A percentile compares a stretch with the other conserved stretches of the same genome.
Conservation (phyloP, 1,284 basidiomycete species). For the Cutaneotrichosporon cyanovorans region DNA sequence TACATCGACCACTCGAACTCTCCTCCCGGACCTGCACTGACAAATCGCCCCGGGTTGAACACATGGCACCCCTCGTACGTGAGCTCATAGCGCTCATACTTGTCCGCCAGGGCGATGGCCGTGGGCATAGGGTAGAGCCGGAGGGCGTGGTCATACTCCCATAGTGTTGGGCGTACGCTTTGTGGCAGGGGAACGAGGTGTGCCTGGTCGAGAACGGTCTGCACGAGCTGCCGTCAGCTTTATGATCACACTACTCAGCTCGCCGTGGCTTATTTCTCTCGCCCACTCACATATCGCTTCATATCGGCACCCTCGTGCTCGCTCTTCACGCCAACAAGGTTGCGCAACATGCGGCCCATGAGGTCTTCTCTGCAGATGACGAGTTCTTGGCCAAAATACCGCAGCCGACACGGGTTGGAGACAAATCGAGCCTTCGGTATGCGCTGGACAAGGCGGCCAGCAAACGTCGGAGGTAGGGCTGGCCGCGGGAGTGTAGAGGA, state of each 20-base stretch:
- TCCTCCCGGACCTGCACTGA: conserved; percentile 52
- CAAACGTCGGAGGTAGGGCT: conserved; percentile 66
- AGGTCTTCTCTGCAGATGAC: conserved; percentile 88
- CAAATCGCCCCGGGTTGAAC: conserved; percentile 90
- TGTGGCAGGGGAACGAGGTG: conserved; percentile 80
- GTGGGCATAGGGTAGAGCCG: conserved; percentile 93
- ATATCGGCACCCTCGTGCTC: conserved; percentile 63
- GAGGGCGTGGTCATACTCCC: conserved; percentile 87
- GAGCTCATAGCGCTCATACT: conserved; percentile 89
- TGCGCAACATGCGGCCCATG: conserved; percentile 89
- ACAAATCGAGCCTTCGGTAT: conserved; percentile 73
- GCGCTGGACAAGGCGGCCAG: conserved; percentile 59
- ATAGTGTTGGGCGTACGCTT: conserved; percentile 75
- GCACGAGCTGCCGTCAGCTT: conserved; percentile 64
- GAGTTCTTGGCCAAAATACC: conserved; percentile 93
- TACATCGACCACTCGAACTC: conserved; percentile 79
- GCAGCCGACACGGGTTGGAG: conserved; percentile 88
- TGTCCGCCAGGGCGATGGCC: conserved; percentile 89
- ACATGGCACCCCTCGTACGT: conserved; percentile 99
- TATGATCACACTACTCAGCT: too few species aligned
- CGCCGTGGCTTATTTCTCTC: not conserved
- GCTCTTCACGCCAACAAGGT: conserved; percentile 76
- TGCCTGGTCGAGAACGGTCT: conserved; percentile 83
- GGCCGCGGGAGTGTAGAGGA: conserved; percentile 71
- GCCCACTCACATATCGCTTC: conserved; percentile 67